phyloP scores from a whole-genome alignment of 495 filamentous ascomycete genomes.

The Aspergillus cavernicola region DNA sequence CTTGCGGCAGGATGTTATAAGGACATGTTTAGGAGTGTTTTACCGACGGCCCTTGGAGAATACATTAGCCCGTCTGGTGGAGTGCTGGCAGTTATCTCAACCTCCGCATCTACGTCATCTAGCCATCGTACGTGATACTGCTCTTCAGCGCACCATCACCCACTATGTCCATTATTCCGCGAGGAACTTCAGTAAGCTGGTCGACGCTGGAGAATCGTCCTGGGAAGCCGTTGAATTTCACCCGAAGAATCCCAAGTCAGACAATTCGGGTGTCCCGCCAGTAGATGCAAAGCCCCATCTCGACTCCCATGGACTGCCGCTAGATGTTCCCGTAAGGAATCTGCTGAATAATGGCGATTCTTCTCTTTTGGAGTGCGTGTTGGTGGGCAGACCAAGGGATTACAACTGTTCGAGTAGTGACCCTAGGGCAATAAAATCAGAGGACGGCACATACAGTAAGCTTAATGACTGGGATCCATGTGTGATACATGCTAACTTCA shows the following conservation, averaged over 20 bases:
- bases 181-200: conserved; percentile 53
- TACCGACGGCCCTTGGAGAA: conserved; percentile 58
- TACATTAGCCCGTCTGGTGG: conserved; percentile 50
- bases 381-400: conserved; percentile 25
- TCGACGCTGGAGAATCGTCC: conserved; percentile 48
- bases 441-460: conserved; percentile 33
- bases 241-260: conserved; percentile 33
- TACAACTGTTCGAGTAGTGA: conserved; percentile 35
- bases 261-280: conserved; percentile 27
- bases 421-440: conserved; percentile 20
- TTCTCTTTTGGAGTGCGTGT: conserved; percentile 44
- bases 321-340: conserved; percentile 24
- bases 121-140: conserved; percentile 60
- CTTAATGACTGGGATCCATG: no score
- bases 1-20: conserved; percentile 44
- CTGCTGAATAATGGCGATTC: conserved; percentile 41
- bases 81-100: conserved; percentile 59
- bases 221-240: conserved; percentile 57
- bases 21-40: conserved; percentile 47
- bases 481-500: no score
- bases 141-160: conserved; percentile 45
- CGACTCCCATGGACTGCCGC: conserved; percentile 54
- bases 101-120: conserved; percentile 60
- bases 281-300: conserved; percentile 36
- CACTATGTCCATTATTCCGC: conserved; percentile 59